phyloP scores from a whole-genome alignment of 345 rosid genomes.

The Excoecaria agallocha region DNA sequence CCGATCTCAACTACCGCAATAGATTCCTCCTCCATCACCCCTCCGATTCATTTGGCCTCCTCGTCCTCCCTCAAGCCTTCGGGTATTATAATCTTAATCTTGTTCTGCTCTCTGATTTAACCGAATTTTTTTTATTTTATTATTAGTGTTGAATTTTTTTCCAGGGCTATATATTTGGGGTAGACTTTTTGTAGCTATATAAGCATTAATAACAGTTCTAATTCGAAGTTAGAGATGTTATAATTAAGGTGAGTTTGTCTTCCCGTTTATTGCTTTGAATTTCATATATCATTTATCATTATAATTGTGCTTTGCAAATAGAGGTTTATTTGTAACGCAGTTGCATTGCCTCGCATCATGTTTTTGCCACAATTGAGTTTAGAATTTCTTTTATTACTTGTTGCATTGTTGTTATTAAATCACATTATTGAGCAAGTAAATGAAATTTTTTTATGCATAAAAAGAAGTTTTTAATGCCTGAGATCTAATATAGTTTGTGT shows the following conservation, averaged over 20 bases:
- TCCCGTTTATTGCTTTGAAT: background rate
- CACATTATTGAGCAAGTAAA: background rate
- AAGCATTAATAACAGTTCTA: constrained; percentile 87
- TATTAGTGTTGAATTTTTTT: background rate
- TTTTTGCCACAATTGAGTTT: background rate
- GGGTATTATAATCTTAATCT: constrained; percentile 41
- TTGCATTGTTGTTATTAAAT: no score
- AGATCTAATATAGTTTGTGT: background rate
- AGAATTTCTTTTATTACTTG: background rate
- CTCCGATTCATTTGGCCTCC: constrained; percentile 86
- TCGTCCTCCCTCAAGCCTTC: constrained; percentile 95
- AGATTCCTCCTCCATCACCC: constrained; percentile 64
- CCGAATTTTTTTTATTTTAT: background rate
- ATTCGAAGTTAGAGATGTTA: constrained; percentile 73
- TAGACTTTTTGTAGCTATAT: constrained; percentile 92
- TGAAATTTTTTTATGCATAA: background rate
- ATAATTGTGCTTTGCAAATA: background rate
- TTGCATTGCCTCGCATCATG: background rate
- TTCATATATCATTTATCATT: background rate
- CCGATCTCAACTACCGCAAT: constrained; percentile 71
- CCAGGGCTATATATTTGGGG: constrained; percentile 89
- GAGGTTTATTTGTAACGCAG: no score
- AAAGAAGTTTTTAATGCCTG: background rate
- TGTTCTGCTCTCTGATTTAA: background rate
- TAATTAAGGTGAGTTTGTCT: constrained; percentile 55